A percentile compares a stretch with the other conserved stretches of the same genome.
phyloP scores from a whole-genome alignment of 2,329 filamentous ascomycete genomes.

The Aspergillus texensis region DNA sequence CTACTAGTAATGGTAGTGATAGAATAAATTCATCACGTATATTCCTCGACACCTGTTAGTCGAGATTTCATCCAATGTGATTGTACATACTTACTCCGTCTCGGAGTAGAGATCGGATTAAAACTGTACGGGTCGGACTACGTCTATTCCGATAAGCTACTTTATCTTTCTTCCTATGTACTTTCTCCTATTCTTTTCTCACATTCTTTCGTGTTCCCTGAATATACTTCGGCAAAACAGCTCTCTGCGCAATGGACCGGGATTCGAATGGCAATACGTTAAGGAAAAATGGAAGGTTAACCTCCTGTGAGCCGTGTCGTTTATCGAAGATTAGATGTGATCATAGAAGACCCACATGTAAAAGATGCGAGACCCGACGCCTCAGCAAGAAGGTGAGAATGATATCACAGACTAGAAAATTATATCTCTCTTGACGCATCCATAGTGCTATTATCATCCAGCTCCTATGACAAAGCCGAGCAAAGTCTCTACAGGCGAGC shows the following conservation, averaged over 20 bases:
- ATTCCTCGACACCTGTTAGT: background rate
- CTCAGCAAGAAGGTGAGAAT: background rate
- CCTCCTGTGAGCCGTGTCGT: conserved; percentile 2
- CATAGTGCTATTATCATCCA: conserved; percentile 3
- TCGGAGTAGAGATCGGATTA: conserved; percentile 4
- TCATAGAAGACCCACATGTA: conserved; percentile 4
- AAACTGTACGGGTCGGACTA: background rate
- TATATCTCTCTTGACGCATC: background rate
- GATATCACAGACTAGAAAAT: background rate
- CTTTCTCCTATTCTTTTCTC: background rate
- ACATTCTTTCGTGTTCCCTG: background rate
- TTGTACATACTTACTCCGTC: background rate
- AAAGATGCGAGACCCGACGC: background rate
- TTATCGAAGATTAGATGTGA: conserved; percentile 2
- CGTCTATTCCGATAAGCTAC: background rate
- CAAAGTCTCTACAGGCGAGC: background rate
- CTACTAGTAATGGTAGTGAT: background rate
- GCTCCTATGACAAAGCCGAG: conserved; percentile 1
- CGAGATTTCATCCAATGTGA: background rate
- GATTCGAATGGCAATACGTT: background rate
- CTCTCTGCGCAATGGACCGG: background rate
- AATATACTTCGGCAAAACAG: background rate
- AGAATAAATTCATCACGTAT: background rate
- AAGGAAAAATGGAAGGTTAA: conserved; percentile 1
- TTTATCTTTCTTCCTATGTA: background rate